Evolutionary conservation across 345 rosid genomes (phyloP).

Genomic region (Chamaenerion angustifolium): DNA sequence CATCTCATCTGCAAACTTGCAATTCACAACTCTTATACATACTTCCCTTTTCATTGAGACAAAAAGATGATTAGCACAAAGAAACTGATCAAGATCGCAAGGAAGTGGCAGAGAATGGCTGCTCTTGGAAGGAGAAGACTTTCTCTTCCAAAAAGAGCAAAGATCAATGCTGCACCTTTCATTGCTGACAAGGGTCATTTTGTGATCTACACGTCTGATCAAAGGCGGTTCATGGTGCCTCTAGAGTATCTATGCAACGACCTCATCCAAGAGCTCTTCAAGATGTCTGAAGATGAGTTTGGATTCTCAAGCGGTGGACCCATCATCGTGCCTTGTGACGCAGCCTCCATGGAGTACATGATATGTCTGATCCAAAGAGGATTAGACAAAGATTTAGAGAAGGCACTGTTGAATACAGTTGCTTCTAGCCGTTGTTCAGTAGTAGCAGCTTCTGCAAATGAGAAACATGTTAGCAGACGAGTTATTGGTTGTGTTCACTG

Average conservation of each 20-base stretch:
- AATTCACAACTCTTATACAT: neutral
- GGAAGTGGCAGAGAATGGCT: constrained; percentile 22
- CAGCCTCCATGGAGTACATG: constrained; percentile 11
- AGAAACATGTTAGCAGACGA: too few relatives aligned
- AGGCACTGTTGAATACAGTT: constrained; percentile 8
- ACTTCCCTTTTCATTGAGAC: neutral
- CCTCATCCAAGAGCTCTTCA: constrained; percentile 5
- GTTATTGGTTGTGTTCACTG: too few relatives aligned
- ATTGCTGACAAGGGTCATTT: constrained; percentile 16
- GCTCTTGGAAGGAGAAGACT: constrained; percentile 14
- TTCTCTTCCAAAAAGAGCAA: constrained; percentile 3
- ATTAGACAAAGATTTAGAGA: constrained; percentile 18
- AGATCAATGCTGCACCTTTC: constrained; percentile 4
- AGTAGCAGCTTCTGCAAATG: neutral
- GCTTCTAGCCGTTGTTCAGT: neutral
- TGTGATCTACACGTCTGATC: constrained; percentile 10
- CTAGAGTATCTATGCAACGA: constrained; percentile 6
- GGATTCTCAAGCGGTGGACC: constrained; percentile 12
- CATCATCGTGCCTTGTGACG: constrained; percentile 23
- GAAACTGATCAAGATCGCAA: constrained; percentile 19
- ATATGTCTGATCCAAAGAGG: constrained; percentile 10
- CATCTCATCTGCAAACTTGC: too few relatives aligned
- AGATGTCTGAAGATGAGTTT: constrained; percentile 8
- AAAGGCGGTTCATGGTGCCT: constrained; percentile 8
- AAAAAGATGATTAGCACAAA: constrained; percentile 13